A percentile compares a stretch with the other conserved stretches of the same genome.
Evolutionary conservation across 2,329 filamentous ascomycete species (phyloP).

Genomic region (Arthrobotrys sphaeroides): DNA sequence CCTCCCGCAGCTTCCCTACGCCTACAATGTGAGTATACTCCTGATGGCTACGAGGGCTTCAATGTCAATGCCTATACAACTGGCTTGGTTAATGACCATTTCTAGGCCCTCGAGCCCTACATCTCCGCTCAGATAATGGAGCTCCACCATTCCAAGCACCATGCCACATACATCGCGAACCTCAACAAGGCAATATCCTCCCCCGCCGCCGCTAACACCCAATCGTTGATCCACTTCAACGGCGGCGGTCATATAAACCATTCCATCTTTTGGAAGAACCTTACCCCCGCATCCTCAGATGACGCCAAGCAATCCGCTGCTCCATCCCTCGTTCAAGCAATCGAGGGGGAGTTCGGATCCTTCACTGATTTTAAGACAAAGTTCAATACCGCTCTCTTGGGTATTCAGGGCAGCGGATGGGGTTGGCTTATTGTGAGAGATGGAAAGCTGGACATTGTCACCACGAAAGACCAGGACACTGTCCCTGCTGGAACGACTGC

Average conservation of each 20-base stretch:
- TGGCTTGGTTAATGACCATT: too few relatives aligned
- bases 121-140: constrained; percentile 84
- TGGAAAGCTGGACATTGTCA: constrained; percentile 73
- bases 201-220: constrained; percentile 27
- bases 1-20: constrained; percentile 74
- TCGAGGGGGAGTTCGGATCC: constrained; percentile 74
- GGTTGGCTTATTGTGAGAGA: constrained; percentile 80
- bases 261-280: constrained; percentile 88
- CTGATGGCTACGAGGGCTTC: too few relatives aligned
- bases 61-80: too few relatives aligned
- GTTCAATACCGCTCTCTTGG: constrained; percentile 73
- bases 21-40: constrained; percentile 72
- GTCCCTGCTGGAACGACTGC: constrained; percentile 73
- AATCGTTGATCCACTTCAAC: constrained; percentile 76
- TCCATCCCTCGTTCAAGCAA: constrained; percentile 70
- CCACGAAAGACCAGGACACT: constrained; percentile 87
- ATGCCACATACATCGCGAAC: constrained; percentile 80
- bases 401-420: constrained; percentile 86
- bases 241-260: constrained; percentile 94
- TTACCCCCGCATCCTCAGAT: constrained; percentile 70
- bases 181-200: constrained; percentile 72
- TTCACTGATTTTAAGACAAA: constrained; percentile 72
- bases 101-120: constrained; percentile 74
- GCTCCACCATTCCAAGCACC: constrained; percentile 81
- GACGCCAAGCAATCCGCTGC: constrained; percentile 69